Percentiles rank a stretch among this genome's conserved stretches.
Evolutionary conservation across 1,139 yeast species (phyloP).

Genomic region (Yamadazyma mexicana): DNA sequence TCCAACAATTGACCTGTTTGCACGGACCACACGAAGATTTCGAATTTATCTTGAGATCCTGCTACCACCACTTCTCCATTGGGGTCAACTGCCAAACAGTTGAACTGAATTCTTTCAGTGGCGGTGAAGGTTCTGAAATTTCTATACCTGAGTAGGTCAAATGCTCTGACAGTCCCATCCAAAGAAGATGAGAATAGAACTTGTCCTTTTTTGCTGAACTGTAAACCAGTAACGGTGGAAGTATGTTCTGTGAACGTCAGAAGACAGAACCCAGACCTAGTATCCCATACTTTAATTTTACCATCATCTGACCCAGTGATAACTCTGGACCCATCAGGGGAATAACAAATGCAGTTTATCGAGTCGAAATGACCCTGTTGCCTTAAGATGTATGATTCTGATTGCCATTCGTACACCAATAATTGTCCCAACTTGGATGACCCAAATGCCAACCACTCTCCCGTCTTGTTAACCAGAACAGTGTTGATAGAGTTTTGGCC

Average conservation of each 20-base stretch:
- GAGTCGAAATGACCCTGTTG: conserved; percentile 98
- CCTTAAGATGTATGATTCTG: conserved; percentile 89
- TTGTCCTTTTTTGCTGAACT: conserved; percentile 84
- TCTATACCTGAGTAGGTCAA: conserved; percentile 91
- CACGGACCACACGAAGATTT: conserved; percentile 94
- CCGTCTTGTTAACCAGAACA: conserved; percentile 75
- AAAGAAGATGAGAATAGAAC: conserved; percentile 87
- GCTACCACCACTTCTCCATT: conserved; percentile 97
- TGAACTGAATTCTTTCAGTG: conserved; percentile 82
- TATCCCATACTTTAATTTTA: conserved; percentile 94
- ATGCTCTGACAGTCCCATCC: conserved; percentile 97
- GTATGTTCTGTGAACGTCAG: conserved; percentile 91
- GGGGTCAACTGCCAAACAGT: conserved; percentile 91
- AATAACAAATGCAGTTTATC: conserved; percentile 77
- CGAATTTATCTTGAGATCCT: conserved; percentile 87
- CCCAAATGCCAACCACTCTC: conserved; percentile 98
- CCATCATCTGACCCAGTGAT: conserved; percentile 98
- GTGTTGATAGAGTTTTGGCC: conserved; percentile 89
- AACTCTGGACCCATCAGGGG: conserved; percentile 92
- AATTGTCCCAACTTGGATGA: conserved; percentile 89
- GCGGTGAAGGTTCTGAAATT: conserved; percentile 95
- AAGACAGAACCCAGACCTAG: conserved; percentile 86
- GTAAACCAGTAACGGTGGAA: conserved; percentile 84
- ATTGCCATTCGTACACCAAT: conserved; percentile 97
- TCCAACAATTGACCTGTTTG: conserved; percentile 93